Percentiles rank a stretch among this genome's conserved stretches.
Conservation (phyloP, 345 rosid species). For the Geranium rotundifolium region DNA sequence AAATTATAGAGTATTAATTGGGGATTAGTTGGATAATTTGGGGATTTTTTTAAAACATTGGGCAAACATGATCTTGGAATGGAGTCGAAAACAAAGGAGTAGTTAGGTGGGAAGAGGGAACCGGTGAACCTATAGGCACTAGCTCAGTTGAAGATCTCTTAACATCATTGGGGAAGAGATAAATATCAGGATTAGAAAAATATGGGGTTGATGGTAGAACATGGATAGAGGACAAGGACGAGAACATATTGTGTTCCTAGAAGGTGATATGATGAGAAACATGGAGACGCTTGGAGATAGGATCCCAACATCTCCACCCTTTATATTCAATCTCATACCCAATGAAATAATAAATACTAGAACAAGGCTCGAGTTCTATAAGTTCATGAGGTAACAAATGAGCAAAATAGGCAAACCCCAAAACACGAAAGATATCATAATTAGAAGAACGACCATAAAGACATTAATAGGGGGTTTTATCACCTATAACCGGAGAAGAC, state of each 20-base stretch:
- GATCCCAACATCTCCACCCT: background rate
- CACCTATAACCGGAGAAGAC: too few relatives aligned
- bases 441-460: background rate
- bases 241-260: conserved; percentile 4
- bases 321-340: conserved; percentile 5
- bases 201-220: too few relatives aligned
- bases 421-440: background rate
- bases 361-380: background rate
- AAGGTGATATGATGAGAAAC: conserved; percentile 1
- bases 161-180: background rate
- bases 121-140: background rate
- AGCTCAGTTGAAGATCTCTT: background rate
- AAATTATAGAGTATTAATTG: too few relatives aligned
- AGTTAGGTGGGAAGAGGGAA: background rate
- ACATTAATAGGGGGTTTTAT: too few relatives aligned
- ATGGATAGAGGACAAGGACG: background rate
- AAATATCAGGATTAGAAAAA: background rate
- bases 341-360: conserved; percentile 3
- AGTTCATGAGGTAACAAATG: background rate
- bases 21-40: too few relatives aligned
- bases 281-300: background rate
- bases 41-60: too few relatives aligned
- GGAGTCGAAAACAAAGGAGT: too few relatives aligned
- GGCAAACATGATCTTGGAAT: too few relatives aligned
- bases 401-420: background rate